Evolutionary conservation across 2,329 filamentous ascomycete species (phyloP).

Genomic region (Aspergillus sp.): DNA sequence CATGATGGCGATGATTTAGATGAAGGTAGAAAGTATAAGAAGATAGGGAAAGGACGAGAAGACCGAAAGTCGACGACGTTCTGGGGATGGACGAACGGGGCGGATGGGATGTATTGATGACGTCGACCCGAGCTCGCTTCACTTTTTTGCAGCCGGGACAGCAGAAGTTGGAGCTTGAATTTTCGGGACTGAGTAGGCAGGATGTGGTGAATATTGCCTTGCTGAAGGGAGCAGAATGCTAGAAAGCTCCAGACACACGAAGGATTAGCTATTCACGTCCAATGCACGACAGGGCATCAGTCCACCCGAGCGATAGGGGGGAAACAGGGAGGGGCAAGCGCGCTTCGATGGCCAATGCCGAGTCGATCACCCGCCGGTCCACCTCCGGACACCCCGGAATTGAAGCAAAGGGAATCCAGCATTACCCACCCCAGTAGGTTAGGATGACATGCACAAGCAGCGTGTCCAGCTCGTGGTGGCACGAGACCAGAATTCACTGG

Average conservation of each 20-base stretch:
- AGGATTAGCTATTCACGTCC: slow-evolving; percentile 1
- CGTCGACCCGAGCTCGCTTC: slow-evolving; percentile 28
- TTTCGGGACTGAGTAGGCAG: neutral
- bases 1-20: slow-evolving; percentile 26
- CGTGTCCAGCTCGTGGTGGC: neutral
- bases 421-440: neutral
- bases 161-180: neutral
- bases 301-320: neutral
- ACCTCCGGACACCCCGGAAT: neutral
- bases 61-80: neutral
- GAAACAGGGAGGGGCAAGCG: neutral
- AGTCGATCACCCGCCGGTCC: slow-evolving; percentile 12
- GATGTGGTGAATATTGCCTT: neutral
- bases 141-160: neutral
- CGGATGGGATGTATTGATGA: slow-evolving; percentile 32
- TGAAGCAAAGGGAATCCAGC: neutral
- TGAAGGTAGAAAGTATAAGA: neutral
- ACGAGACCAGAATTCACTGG: neutral
- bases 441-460: neutral
- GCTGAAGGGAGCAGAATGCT: neutral
- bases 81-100: slow-evolving; percentile 1
- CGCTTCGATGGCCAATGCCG: slow-evolving; percentile 1
- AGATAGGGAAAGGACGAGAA: neutral
- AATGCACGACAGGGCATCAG: neutral
- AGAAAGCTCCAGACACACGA: neutral